These are phyloP conservation scores for Lipomyces yamanashiensis DNA, from an alignment of 805 yeast species.

Conservation along the genomic window DNA sequence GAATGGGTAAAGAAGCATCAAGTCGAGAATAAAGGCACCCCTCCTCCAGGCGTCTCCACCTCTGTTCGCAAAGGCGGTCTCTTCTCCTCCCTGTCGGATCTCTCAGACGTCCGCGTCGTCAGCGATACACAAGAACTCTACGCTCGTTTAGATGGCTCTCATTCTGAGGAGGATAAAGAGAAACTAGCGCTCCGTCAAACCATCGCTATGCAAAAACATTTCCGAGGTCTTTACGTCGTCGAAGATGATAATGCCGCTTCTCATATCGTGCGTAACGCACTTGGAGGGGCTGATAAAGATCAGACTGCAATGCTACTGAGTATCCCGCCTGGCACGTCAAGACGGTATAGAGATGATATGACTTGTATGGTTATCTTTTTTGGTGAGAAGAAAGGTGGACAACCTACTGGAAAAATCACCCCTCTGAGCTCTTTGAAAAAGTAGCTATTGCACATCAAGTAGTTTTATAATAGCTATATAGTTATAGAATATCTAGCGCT, in stretches of 20 bases:
- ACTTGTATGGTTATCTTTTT: slow-evolving; percentile 96
- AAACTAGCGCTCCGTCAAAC: neutral
- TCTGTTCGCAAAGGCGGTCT: slow-evolving; percentile 27
- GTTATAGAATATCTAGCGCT: neutral
- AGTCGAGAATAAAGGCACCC: slow-evolving; percentile 60
- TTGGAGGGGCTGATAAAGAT: slow-evolving; percentile 86
- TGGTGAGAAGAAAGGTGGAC: slow-evolving; percentile 51
- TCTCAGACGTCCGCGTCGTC: slow-evolving; percentile 20
- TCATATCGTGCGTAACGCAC: slow-evolving; percentile 89
- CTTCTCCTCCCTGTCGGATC: slow-evolving; percentile 21
- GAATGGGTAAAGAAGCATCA: slow-evolving; percentile 86
- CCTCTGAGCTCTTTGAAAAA: neutral
- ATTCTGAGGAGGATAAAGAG: slow-evolving; percentile 1
- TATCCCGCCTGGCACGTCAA: slow-evolving; percentile 87
- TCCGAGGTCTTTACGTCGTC: slow-evolving; percentile 44
- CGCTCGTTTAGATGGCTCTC: slow-evolving; percentile 18
- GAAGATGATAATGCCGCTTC: slow-evolving; percentile 91
- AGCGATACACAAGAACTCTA: slow-evolving; percentile 23
- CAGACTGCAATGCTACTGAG: slow-evolving; percentile 86
- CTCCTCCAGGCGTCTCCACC: slow-evolving; percentile 51
- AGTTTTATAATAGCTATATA: too few species aligned
- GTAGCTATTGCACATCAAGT: too few species aligned
- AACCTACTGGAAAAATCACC: slow-evolving; percentile 19
- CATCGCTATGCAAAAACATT: slow-evolving; percentile 19
- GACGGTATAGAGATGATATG: slow-evolving; percentile 92